Evolutionary conservation across 2,329 filamentous ascomycete species (phyloP).

Genomic region (Graphilbum fragrans): DNA sequence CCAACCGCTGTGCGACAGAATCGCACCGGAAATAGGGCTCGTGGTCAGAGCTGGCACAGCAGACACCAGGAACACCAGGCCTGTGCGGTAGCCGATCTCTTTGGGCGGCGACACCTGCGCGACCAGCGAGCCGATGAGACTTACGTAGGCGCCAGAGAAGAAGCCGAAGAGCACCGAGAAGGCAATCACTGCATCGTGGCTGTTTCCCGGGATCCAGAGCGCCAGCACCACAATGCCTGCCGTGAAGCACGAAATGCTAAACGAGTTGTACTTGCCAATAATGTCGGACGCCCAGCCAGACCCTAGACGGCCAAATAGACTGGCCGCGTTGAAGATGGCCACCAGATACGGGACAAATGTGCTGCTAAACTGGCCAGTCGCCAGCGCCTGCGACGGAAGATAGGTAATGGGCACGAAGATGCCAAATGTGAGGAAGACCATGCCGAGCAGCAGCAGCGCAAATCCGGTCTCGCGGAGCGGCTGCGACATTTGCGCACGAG

Average conservation of each 20-base stretch:
- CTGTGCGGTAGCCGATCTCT: conserved; percentile 42
- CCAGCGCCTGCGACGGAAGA: conserved; percentile 12
- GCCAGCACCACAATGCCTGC: conserved; percentile 24
- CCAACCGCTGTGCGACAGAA: conserved; percentile 13
- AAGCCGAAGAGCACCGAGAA: conserved; percentile 30
- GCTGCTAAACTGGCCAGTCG: conserved; percentile 9
- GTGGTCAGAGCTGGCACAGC: conserved; percentile 38
- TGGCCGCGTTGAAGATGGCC: conserved; percentile 16
- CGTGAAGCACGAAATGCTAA: conserved; percentile 31
- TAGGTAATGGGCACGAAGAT: conserved; percentile 16
- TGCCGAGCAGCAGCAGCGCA: conserved; percentile 9
- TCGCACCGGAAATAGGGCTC: conserved; percentile 35
- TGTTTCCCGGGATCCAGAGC: conserved; percentile 28
- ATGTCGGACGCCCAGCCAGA: conserved; percentile 18
- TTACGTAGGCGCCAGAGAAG: conserved; percentile 27
- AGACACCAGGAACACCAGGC: conserved; percentile 37
- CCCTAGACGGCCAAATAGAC: conserved; percentile 22
- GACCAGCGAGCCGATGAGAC: conserved; percentile 24
- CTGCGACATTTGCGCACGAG: conserved; percentile 3
- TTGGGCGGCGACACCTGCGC: conserved; percentile 41
- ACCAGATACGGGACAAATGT: conserved; percentile 14
- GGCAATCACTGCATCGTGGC: conserved; percentile 18
- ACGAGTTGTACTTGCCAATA: conserved; percentile 26
- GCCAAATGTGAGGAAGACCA: conserved; percentile 14
- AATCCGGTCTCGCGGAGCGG: conserved; percentile 13